Conservation (phyloP, 306 rosid genomes). For the Citrullus colocynthis region DNA sequence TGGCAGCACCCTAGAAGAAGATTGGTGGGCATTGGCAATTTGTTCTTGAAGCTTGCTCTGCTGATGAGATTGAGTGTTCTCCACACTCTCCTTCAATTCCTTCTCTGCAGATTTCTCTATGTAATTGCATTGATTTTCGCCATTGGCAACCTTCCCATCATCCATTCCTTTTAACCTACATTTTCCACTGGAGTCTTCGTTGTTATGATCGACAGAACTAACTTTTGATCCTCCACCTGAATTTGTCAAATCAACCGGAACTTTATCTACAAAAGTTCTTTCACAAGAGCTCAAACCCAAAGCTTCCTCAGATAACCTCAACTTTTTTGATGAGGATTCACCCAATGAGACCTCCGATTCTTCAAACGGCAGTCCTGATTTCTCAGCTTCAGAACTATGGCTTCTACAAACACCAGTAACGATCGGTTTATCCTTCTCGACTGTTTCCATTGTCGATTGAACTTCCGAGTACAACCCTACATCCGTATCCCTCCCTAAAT, state of each 20-base stretch:
- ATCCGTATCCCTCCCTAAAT: constrained; percentile 7
- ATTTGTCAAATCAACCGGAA: not conserved
- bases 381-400: not conserved
- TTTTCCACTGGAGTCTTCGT: not conserved
- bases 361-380: not conserved
- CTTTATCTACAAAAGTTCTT: not conserved
- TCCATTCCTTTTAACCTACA: not conserved
- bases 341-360: not conserved
- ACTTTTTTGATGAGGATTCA: not conserved
- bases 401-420: not conserved
- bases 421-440: not conserved
- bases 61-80: not conserved
- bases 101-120: not conserved
- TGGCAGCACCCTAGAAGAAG: not conserved
- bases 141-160: not conserved
- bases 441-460: not conserved
- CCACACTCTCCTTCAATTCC: not conserved
- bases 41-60: not conserved
- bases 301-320: not conserved
- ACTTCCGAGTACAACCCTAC: not conserved
- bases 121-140: not conserved
- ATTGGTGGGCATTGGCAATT: not conserved
- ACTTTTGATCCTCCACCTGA: not conserved
- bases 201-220: not conserved
- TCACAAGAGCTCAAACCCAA: not conserved